Conservation (phyloP, 225 moss, liverwort and hornwort genomes). For the Marchantia paleacea region DNA sequence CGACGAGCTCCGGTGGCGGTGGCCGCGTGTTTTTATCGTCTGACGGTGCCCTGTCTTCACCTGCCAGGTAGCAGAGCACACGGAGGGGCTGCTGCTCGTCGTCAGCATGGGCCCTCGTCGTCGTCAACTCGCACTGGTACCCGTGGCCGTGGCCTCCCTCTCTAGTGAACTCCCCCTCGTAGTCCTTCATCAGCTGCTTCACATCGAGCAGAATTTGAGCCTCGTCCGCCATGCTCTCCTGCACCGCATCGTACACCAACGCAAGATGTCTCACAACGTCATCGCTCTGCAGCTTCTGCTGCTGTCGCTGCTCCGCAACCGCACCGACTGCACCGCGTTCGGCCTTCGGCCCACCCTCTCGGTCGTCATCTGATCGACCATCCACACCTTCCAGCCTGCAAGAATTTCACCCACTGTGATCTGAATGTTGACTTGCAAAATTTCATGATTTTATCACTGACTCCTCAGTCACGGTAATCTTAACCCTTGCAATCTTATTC, state of each 20-base stretch:
- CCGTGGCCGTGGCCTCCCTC: conserved; percentile 54
- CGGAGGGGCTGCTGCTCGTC: conserved; percentile 43
- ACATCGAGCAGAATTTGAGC: conserved; percentile 73
- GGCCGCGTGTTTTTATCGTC: conserved; percentile 27
- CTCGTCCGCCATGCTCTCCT: conserved; percentile 61
- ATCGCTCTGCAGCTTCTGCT: conserved; percentile 10
- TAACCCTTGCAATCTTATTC: too few relatives aligned
- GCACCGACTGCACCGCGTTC: background rate
- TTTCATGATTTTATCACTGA: too few relatives aligned
- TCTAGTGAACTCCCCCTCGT: conserved; percentile 66
- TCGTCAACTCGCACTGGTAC: conserved; percentile 42
- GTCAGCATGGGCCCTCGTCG: conserved; percentile 31
- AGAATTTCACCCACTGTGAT: too few relatives aligned
- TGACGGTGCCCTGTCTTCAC: conserved; percentile 49
- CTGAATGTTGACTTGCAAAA: too few relatives aligned
- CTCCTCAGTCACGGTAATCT: too few relatives aligned
- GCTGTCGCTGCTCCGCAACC: background rate
- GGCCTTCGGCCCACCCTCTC: background rate
- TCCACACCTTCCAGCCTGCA: conserved; percentile 17
- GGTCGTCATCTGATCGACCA: background rate
- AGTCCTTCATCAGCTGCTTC: conserved; percentile 80
- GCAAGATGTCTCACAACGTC: conserved; percentile 66
- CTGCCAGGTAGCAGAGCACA: conserved; percentile 61
- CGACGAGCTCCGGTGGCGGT: conserved; percentile 70
- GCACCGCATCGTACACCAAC: conserved; percentile 64